Evolutionary conservation across 306 rosid genomes (phyloP).

Genomic region (Parietaria judaica): DNA sequence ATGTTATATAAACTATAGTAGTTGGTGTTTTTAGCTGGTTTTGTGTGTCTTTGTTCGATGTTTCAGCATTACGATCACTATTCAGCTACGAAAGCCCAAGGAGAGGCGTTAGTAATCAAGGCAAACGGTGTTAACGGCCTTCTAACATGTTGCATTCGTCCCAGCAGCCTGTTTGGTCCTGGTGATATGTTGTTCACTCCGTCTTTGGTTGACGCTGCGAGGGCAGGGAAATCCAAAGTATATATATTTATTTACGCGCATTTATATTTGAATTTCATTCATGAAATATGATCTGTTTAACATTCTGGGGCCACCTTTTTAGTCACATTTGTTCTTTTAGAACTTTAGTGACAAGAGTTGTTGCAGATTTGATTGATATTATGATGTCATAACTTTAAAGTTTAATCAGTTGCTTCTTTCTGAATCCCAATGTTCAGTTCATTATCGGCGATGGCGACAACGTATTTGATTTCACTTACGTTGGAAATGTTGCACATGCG

Average conservation of each 20-base stretch:
- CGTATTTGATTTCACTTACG: slow-evolving; percentile 80
- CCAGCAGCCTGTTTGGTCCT: slow-evolving; percentile 93
- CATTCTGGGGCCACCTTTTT: background rate
- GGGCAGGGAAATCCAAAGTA: slow-evolving; percentile 91
- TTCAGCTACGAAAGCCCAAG: slow-evolving; percentile 89
- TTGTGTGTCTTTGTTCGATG: slow-evolving; percentile 13
- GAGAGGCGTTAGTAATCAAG: slow-evolving; percentile 70
- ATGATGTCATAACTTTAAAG: background rate
- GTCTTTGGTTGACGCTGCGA: slow-evolving; percentile 64
- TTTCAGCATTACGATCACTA: slow-evolving; percentile 87
- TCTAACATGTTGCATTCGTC: slow-evolving; percentile 87
- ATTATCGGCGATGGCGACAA: slow-evolving; percentile 88
- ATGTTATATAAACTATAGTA: background rate
- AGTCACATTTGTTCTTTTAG: background rate
- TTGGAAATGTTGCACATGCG: slow-evolving; percentile 92
- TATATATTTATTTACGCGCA: no score
- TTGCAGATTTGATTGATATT: background rate
- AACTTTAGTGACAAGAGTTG: background rate
- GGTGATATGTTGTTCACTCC: slow-evolving; percentile 87
- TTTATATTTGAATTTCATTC: background rate
- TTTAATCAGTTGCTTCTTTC: slow-evolving; percentile 8
- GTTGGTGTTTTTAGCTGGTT: background rate
- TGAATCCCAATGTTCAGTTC: slow-evolving; percentile 51
- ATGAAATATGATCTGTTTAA: background rate
- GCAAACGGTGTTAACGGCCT: slow-evolving; percentile 75